Evolutionary conservation across 805 yeast genomes (phyloP), one percentile per base, ranked within the genome.

Genomic region (Cyberlindnera euphorbiiphila): DNA sequence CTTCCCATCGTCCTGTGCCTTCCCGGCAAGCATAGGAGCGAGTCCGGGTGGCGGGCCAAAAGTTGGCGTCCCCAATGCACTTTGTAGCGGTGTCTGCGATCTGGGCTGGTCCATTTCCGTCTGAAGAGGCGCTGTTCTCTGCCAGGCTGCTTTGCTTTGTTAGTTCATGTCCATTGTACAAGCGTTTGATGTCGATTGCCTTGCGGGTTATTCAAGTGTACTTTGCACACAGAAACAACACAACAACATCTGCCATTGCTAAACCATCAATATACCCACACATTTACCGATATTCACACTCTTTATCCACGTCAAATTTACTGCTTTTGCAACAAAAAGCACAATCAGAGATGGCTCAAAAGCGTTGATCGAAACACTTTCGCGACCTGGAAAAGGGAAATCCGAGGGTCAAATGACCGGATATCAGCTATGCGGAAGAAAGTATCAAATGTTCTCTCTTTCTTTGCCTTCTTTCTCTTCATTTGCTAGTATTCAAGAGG

Each of bases 21-120:
- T 11, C 24, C 24, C 24, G 11, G 8, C 24, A 21, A 23, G 22
- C 31, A 28, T 26, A 15, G 37, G 37, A 2, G 27, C 37, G 15
- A 35, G 34, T 11, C 36, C 32, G 3, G 40, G 31, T 16, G 32
- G 37, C 5, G 42, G 39, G 15, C 34, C 36, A 6, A 29, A 9
- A 11, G 39, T 14, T 14, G 35, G 32, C 23, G 34, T 19, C 29
- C 34, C 29, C 30, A 25, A 24, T 9, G 29, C 14, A 14, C 31
- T 25, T 29, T 22, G 37, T 17, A 38, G 25, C 2, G 42, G 46
- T 5, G 46, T 34, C 20, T 34, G 41, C n/a, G 41, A 9, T 33
- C 38, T 37, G 15, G 21, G 31, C 13, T 24, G 37, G 12, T 29
- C 37, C 24, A 28, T 17, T 3, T 27, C 31, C 15, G 32, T 27